Percentiles rank a stretch among this genome's conserved stretches.
Evolutionary conservation across 768 basidiomycete species (phyloP).

Genomic region (Lenzites betulinus): DNA sequence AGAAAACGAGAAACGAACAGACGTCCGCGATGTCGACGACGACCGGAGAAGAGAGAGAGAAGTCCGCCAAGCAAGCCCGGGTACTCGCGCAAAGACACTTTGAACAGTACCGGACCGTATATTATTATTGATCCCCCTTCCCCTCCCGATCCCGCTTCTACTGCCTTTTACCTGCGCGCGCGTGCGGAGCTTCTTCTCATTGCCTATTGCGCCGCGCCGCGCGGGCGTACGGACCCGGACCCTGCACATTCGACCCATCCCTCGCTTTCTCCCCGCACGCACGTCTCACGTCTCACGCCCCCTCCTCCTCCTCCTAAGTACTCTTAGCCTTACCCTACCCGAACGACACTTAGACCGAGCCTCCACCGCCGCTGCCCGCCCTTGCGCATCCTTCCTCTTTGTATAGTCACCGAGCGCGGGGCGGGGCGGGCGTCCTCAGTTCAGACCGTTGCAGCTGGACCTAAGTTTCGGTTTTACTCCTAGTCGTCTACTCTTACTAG

Average conservation of each 20-base stretch:
- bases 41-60: slow-evolving; percentile 7
- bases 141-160: not conserved
- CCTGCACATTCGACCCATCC: not conserved
- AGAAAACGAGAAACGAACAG: slow-evolving; percentile 11
- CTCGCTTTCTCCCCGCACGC: not conserved
- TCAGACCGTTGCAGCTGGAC: not conserved
- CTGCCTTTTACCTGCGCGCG: not conserved
- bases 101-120: slow-evolving; percentile 24
- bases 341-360: not conserved
- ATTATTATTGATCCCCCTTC: slow-evolving; percentile 15
- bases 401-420: no score
- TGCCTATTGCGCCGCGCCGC: not conserved
- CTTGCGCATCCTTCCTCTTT: no score
- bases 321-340: not conserved
- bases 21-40: not conserved
- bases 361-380: no score
- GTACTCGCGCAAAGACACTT: slow-evolving; percentile 10
- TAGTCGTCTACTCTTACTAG: not conserved
- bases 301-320: not conserved
- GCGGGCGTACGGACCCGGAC: not conserved
- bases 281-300: not conserved
- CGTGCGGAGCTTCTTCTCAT: no score
- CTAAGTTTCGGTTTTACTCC: not conserved
- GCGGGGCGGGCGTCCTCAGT: no score
- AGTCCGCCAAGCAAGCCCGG: slow-evolving; percentile 1